Evolutionary conservation across 345 rosid genomes (phyloP), one percentile per base, ranked within the genome.

Genomic region (Dipteronia dyeriana): DNA sequence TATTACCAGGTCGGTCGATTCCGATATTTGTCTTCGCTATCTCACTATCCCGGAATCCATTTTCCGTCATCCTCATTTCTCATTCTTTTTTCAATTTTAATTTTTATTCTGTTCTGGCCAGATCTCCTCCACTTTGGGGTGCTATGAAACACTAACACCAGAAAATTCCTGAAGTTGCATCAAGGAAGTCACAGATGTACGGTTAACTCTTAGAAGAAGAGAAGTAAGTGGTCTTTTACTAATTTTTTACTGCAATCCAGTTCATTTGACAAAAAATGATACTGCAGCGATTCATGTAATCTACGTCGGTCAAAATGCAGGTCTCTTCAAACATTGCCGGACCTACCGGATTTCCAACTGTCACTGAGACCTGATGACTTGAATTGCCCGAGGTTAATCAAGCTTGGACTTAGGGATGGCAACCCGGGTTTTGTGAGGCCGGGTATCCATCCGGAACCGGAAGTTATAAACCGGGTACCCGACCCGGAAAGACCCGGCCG

Each of bases 91-190:
- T 16, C 9, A 22, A 10, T 10, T 74, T 53, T 26, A 10, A 16
- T 4, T 0, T 20, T n/a, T 4, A 2, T 20, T 59, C 2, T 16
- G 39, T 66, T n/a, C 22, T 47, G 61, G 70, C 45, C 66, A 95
- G 99, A 86, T 85, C 92, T 80, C 91, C 98, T 81, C 97, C 95
- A 34, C 81, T 76, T 10, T 96, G 98, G 97, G 98, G 98, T 13
- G 90, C 80, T 7, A 92, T 95, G 94, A 95, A 92, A 85, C 89
- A 89, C 67, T 80, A 93, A 70, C 88, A 81, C 72, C 94, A 93
- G 86, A 96, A 96, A 82, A 91, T 96, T 78, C 98, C 97, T 19
- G 98, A 92, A 84, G 94, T 96, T 78, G 98, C 97, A 63, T 80
- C 84, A 10, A 91, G 86, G 69, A 95, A 95, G 79, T 91, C 96